Conservation (phyloP, 73 alveolate species). For the Paramecium sonneborni region DNA sequence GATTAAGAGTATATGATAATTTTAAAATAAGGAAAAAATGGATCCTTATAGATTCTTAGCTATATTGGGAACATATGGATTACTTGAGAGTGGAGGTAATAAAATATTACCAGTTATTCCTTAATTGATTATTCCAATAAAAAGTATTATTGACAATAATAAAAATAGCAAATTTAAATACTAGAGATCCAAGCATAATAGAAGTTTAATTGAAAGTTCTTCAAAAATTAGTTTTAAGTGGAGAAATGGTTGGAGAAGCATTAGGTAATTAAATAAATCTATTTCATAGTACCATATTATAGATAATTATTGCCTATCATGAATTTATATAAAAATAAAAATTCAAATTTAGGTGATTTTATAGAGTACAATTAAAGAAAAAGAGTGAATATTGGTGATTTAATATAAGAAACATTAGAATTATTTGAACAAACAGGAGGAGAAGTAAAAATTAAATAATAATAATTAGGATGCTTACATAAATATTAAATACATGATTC, state of each 20-base stretch:
- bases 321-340: slow-evolving; percentile 94
- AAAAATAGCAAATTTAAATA: slow-evolving; percentile 94
- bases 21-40: slow-evolving; percentile 84
- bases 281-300: slow-evolving; percentile 97
- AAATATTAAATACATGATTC: slow-evolving; percentile 99
- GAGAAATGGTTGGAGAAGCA: slow-evolving; percentile 99
- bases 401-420: slow-evolving; percentile 95
- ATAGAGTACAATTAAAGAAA: slow-evolving; percentile 98
- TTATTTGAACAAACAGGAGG: slow-evolving; percentile 97
- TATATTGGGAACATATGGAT: slow-evolving; percentile 96
- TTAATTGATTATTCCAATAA: slow-evolving; percentile 95
- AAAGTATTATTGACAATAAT: slow-evolving; percentile 59
- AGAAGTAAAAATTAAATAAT: slow-evolving; percentile 70
- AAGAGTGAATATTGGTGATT: slow-evolving; percentile 90
- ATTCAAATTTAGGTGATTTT: slow-evolving; percentile 93
- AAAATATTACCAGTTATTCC: slow-evolving; percentile 99
- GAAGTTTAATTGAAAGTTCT: slow-evolving; percentile 96
- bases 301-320: slow-evolving; percentile 98
- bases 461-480: slow-evolving; percentile 96
- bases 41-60: slow-evolving; percentile 99
- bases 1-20: slow-evolving; percentile 84
- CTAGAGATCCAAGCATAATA: slow-evolving; percentile 97
- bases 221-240: slow-evolving; percentile 94
- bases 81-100: slow-evolving; percentile 98
- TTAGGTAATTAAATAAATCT: slow-evolving; percentile 10